These are phyloP conservation scores for Tuber umbilicatum DNA, from an alignment of 495 filamentous ascomycete genomes.

Conservation along the genomic window DNA sequence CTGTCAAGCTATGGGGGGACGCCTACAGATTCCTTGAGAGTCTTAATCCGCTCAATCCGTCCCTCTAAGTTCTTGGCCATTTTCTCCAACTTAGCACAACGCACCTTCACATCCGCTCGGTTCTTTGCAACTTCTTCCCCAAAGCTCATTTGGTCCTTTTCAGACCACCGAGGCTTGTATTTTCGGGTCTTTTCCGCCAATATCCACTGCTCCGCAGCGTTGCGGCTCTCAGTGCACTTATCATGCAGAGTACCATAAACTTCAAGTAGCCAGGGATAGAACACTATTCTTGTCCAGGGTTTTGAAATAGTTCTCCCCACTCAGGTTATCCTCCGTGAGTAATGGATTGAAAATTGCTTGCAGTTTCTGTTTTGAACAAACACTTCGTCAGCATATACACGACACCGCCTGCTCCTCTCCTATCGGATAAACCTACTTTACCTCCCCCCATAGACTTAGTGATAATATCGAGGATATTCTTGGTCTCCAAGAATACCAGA, in stretches of 20 bases:
- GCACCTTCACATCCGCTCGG: neutral
- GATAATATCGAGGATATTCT: neutral
- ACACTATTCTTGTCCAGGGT: neutral
- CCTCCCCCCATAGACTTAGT: neutral
- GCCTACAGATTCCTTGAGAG: too few species aligned
- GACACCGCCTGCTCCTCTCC: neutral
- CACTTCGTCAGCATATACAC: neutral
- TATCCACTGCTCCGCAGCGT: neutral
- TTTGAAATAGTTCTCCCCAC: too few species aligned
- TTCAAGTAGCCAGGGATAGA: slow-evolving; percentile 5
- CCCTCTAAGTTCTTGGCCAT: neutral
- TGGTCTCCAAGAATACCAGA: too few species aligned
- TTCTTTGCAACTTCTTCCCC: neutral
- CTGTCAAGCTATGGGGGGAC: neutral
- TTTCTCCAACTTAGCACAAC: neutral
- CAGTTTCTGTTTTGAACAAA: neutral
- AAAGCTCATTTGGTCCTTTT: neutral
- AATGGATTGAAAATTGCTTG: neutral
- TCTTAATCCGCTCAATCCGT: too few species aligned
- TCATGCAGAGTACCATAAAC: neutral
- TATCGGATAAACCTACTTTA: neutral
- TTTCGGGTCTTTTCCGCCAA: neutral
- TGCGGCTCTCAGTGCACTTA: neutral
- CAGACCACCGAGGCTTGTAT: too few species aligned
- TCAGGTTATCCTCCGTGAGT: too few species aligned